Base-by-base conservation (phyloP, 2,329 filamentous ascomycete genomes). In the Ilyonectria sp. region DNA sequence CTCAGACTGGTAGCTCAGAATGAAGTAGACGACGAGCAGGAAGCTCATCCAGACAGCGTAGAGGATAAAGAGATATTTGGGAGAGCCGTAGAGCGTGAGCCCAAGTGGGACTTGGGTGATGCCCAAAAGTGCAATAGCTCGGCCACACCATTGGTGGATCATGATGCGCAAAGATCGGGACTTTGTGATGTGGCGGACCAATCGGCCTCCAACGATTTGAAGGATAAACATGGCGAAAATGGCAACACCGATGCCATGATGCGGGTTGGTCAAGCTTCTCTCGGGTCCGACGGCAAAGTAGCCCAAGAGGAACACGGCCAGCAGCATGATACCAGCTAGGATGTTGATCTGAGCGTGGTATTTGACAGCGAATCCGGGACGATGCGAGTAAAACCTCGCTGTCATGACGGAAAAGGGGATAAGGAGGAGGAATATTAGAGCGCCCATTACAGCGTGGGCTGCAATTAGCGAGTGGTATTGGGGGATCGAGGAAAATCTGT, bases 1-100 rank as follows among this genome's bases (percentile, higher is more conserved):
- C 82, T 90, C 80, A 82, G 91, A 79, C 52, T 89, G 85, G 80
- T 93, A 97, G 71, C 92, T 92, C 37, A 97, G 84, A 62, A 95
- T 84, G 75, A 98, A 97, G 80, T 94, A 98, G 15, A 90, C 71
- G 2, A 94, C 75, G 17, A 98, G 73, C 37, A 98, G 83, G 19
- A 93, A 86, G 31, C 90, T 89, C 79, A 92, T 92, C 85, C 92
- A 95, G 1, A 98, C 70, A 0, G 95, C 88, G 76, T 93, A 99
- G 4, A 98, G 84, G 59, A 99, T 90, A 79, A 98, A 99, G 4
- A 95, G 86, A 43, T 88, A 89, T 75, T 92, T 90, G 6, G 96
- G 95, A 33, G 95, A 97, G 6, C 96, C 96, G 76, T 98, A 99
- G 1, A 99, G 86, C 0, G 95, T 95, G 53, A 99, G 85, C 0